Percentiles rank a stretch among this genome's conserved stretches.
Evolutionary conservation across 2,329 filamentous ascomycete genomes (phyloP).

Genomic region (Pseudocercospora cruenta): DNA sequence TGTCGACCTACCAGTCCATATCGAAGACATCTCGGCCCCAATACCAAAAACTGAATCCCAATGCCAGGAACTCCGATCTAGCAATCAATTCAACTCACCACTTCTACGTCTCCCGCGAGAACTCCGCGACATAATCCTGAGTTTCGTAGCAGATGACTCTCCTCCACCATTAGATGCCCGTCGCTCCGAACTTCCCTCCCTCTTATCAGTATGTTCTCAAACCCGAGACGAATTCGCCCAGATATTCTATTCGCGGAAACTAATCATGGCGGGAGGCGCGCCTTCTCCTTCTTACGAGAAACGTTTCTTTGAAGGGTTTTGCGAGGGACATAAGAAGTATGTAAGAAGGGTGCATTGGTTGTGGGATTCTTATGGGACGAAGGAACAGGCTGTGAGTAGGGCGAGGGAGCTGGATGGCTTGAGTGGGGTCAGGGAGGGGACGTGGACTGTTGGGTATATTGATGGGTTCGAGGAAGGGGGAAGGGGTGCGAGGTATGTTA

Average conservation of each 20-base stretch:
- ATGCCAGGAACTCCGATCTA: background rate
- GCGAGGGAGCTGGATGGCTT: slow-evolving; percentile 16
- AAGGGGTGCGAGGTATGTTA: slow-evolving; percentile 16
- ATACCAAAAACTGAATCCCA: background rate
- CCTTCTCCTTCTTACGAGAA: slow-evolving; percentile 14
- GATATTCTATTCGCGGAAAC: slow-evolving; percentile 13
- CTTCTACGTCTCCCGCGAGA: slow-evolving; percentile 19
- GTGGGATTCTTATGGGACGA: slow-evolving; percentile 21
- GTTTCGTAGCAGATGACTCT: background rate
- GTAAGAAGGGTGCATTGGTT: slow-evolving; percentile 18
- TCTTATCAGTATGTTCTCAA: slow-evolving; percentile 2
- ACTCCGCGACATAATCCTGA: slow-evolving; percentile 17
- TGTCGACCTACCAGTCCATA: background rate
- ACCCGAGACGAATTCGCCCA: slow-evolving; percentile 17
- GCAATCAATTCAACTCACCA: slow-evolving; percentile 7
- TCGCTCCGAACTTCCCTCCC: slow-evolving; percentile 4
- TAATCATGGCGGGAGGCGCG: slow-evolving; percentile 14
- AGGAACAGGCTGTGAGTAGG: slow-evolving; percentile 16
- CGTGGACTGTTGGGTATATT: slow-evolving; percentile 21
- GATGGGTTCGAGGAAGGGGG: slow-evolving; percentile 12
- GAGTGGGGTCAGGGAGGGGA: slow-evolving; percentile 13
- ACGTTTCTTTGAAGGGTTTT: slow-evolving; percentile 10
- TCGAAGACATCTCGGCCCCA: background rate
- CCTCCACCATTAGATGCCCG: slow-evolving; percentile 8
- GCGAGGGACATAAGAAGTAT: slow-evolving; percentile 16